Conservation (phyloP, 805 yeast species). For the Sungouiella blattae region DNA sequence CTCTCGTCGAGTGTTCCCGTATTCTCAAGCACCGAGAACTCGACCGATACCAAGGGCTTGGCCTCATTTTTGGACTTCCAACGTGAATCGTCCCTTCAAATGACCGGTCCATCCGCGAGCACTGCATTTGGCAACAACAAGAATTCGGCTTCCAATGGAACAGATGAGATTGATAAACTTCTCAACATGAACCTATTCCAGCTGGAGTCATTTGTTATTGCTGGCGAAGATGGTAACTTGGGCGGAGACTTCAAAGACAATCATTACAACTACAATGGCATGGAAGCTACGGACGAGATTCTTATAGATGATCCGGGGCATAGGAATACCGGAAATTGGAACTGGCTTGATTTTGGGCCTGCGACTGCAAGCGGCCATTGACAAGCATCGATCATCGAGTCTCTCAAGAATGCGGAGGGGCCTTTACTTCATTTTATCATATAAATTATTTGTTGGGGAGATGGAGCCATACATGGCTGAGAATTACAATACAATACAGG, state of each 20-base stretch:
- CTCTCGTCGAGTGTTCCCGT: constrained; percentile 1
- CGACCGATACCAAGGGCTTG: neutral
- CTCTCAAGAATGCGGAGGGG: no score
- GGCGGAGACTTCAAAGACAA: neutral
- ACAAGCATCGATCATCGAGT: no score
- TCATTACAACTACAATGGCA: constrained; percentile 14
- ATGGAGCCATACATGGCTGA: no score
- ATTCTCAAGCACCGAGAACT: neutral
- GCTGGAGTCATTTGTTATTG: constrained; percentile 28
- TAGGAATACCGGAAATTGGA: constrained; percentile 25
- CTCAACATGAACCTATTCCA: constrained; percentile 39
- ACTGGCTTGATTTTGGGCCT: constrained; percentile 39
- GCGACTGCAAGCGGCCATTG: constrained; percentile 11
- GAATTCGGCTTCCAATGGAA: constrained; percentile 11
- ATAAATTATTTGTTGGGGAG: no score
- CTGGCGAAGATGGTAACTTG: constrained; percentile 10
- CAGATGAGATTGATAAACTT: constrained; percentile 39
- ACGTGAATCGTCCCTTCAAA: constrained; percentile 2
- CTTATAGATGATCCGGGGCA: constrained; percentile 20
- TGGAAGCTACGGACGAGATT: constrained; percentile 33
- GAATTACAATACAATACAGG: no score
- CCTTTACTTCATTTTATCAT: no score
- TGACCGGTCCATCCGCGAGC: constrained; percentile 1
- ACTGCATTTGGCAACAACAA: constrained; percentile 1
- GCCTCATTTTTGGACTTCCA: constrained; percentile 7